Base-by-base conservation (phyloP, 164 flowering plant genomes). In the Magnolia changhungtana region DNA sequence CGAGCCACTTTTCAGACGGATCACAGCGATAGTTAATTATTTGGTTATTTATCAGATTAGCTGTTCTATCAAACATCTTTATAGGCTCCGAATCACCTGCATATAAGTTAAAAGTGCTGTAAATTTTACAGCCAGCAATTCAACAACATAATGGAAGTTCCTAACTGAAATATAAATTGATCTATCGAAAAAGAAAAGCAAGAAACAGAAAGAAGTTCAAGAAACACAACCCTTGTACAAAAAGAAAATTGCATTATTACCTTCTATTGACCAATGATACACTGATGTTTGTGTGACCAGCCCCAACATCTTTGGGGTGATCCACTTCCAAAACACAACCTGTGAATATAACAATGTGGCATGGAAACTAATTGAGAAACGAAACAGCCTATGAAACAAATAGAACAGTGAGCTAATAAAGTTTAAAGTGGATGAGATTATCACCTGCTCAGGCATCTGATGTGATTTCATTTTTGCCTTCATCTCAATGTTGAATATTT, bases 261-360 rank as follows among this genome's bases (percentile, higher is more conserved):
- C 99, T 88, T 96, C 99, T 86, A 93, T 89, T 51, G 96, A 85
- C 99, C 99, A 96, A 80, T 96, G 99, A 80, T 94, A 96, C 19
- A 96, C 97, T 1, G 99, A 82, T 59, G 96, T 83, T 80, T 96
- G 99, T 16, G 99, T 96, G 71, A 96, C 99, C 70, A 96, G 68
- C 23, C 98, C 99, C 87, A 96, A 78, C 92, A 88, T 83, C 80
- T 91, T 94, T 50, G 90, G 92, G 16, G 91, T 84, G 74, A 94
- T 93, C 99, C 99, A 96, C 82, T 96, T 96, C 99, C 99, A 96
- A 81, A 96, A 96, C 55, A 89, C 97, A 83, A 96, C 86, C 99
- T 96, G 71, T 18, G 63, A 37, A 74, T 29, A 31, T 75, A 72
- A 50, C 31, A 67, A 78, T 11, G 14, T 8, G 6, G 52, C n/a